Conservation (phyloP, 148 eudicot species). For the Simmondsia chinensis region DNA sequence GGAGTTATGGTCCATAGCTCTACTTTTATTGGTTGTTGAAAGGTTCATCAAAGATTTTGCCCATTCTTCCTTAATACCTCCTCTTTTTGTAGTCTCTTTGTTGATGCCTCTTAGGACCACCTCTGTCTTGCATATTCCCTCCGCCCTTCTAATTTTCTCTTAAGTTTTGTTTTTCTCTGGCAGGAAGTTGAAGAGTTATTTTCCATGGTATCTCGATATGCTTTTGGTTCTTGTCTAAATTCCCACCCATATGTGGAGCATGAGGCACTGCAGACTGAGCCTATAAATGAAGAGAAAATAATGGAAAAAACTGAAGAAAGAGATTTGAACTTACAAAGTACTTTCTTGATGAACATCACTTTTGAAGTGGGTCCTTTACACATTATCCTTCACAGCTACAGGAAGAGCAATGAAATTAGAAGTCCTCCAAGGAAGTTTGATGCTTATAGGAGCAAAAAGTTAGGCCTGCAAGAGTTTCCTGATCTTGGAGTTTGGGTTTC, state of each 20-base stretch:
- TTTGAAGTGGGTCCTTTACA: conserved; percentile 43
- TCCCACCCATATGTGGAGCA: conserved; percentile 17
- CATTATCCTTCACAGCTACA: conserved; percentile 44
- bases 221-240: conserved; percentile 14
- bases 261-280: conserved; percentile 11
- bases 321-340: conserved; percentile 12
- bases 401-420: conserved; percentile 28
- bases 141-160: too few species aligned
- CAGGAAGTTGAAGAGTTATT: conserved; percentile 46
- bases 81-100: neutral
- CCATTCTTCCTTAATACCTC: neutral
- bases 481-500: conserved; percentile 47
- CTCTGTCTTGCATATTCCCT: too few species aligned
- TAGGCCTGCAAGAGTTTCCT: conserved; percentile 30
- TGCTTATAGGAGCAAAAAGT: conserved; percentile 18
- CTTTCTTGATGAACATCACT: conserved; percentile 21
- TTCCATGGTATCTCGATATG: conserved; percentile 17
- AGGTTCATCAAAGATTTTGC: neutral
- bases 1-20: neutral
- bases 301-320: conserved; percentile 13
- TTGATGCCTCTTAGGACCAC: too few species aligned
- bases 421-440: conserved; percentile 13
- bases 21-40: neutral
- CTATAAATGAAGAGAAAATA: conserved; percentile 17
- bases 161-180: conserved; percentile 13